Conservation (phyloP, 2,329 filamentous ascomycete genomes). For the Albophoma yamanashiensis region DNA sequence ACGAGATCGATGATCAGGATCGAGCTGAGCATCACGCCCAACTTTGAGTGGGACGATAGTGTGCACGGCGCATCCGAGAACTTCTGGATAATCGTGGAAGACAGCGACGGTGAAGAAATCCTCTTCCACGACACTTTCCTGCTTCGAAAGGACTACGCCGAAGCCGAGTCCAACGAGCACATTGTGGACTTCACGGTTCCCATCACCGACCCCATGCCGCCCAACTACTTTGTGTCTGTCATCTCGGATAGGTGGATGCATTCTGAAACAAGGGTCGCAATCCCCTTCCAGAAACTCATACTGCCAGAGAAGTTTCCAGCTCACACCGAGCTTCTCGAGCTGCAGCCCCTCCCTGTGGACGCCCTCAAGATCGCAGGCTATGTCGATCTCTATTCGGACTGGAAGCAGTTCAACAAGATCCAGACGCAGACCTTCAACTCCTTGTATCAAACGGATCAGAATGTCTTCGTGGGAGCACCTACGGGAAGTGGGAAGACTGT, state of each 20-base stretch:
- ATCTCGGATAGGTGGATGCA: conserved; percentile 98
- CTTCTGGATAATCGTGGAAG: conserved; percentile 96
- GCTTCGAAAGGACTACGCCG: conserved; percentile 79
- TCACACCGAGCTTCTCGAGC: conserved; percentile 81
- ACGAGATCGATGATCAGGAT: conserved; percentile 88
- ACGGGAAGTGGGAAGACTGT: conserved; percentile 95
- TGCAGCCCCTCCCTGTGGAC: conserved; percentile 82
- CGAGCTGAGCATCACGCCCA: conserved; percentile 83
- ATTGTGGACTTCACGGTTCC: conserved; percentile 93
- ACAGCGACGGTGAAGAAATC: conserved; percentile 94
- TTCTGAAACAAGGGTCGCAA: conserved; percentile 82
- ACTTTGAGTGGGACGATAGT: conserved; percentile 89
- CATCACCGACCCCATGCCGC: conserved; percentile 94
- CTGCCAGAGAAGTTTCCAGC: conserved; percentile 92
- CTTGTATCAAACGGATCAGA: conserved; percentile 82
- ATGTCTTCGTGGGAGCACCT: conserved; percentile 85
- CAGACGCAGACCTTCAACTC: conserved; percentile 97
- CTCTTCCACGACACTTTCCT: conserved; percentile 92
- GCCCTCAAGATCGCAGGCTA: conserved; percentile 83
- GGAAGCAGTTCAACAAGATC: conserved; percentile 89
- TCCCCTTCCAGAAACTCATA: conserved; percentile 91
- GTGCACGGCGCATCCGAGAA: conserved; percentile 81
- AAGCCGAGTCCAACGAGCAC: conserved; percentile 82
- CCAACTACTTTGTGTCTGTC: conserved; percentile 95
- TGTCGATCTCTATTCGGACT: conserved; percentile 68